Evolutionary conservation across 1,139 yeast species (phyloP).

Genomic region (Kodamaea suecica): DNA sequence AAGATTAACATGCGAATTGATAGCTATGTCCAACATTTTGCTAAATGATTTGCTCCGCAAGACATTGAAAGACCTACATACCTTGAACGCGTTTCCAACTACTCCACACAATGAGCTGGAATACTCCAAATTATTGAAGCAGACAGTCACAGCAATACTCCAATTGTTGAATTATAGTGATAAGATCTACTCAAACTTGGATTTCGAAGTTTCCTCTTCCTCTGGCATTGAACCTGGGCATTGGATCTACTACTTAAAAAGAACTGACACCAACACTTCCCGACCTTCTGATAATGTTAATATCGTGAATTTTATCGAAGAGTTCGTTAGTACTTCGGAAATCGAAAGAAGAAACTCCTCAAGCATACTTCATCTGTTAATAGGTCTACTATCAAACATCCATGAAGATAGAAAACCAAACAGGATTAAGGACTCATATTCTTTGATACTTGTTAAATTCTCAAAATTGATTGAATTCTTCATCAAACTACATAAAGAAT

Average conservation of each 20-base stretch:
- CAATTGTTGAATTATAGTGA: slow-evolving; percentile 18
- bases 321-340: slow-evolving; percentile 6
- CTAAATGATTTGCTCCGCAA: slow-evolving; percentile 21
- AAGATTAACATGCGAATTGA: not conserved
- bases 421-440: slow-evolving; percentile 21
- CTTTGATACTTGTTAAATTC: slow-evolving; percentile 18
- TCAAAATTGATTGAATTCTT: slow-evolving; percentile 23
- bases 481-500: slow-evolving; percentile 19
- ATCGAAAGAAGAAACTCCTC: slow-evolving; percentile 1
- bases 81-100: slow-evolving; percentile 16
- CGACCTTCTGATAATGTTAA: slow-evolving; percentile 2
- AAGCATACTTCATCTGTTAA: slow-evolving; percentile 11
- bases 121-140: slow-evolving; percentile 18
- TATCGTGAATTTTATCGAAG: slow-evolving; percentile 17
- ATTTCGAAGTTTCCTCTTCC: slow-evolving; percentile 11
- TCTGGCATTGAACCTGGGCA: slow-evolving; percentile 2
- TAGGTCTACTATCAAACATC: slow-evolving; percentile 13
- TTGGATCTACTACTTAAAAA: slow-evolving; percentile 8
- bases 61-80: slow-evolving; percentile 23
- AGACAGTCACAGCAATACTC: slow-evolving; percentile 15
- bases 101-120: slow-evolving; percentile 8
- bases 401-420: slow-evolving; percentile 16
- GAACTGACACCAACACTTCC: not conserved
- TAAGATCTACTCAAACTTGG: slow-evolving; percentile 13
- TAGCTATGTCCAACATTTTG: slow-evolving; percentile 9